A percentile compares a stretch with the other conserved stretches of the same genome.
Evolutionary conservation across 148 eudicot genomes (phyloP).

Genomic region (Heliosperma pusillum): DNA sequence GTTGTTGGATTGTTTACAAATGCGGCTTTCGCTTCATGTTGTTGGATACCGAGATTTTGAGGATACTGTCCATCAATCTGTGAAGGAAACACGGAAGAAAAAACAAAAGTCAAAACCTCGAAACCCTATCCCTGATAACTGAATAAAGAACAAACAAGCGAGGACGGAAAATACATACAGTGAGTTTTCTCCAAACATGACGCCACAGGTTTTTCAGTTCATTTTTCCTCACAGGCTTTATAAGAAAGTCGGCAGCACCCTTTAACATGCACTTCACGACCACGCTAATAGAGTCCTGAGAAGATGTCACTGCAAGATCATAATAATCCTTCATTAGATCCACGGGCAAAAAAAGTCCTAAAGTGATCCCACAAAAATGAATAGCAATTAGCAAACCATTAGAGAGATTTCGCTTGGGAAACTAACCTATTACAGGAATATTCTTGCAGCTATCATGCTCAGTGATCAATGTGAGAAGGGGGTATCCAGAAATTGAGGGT

Average conservation of each 20-base stretch:
- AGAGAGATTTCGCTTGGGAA: not conserved
- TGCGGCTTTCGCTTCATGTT: conserved; percentile 22
- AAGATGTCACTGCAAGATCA: conserved; percentile 55
- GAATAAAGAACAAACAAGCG: not conserved
- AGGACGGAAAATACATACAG: conserved; percentile 22
- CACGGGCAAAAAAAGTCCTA: not conserved
- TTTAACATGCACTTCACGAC: conserved; percentile 56
- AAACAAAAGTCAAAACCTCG: not conserved
- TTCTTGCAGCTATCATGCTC: conserved; percentile 49
- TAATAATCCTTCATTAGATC: conserved; percentile 5
- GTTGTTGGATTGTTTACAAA: conserved; percentile 19
- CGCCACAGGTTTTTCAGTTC: conserved; percentile 69
- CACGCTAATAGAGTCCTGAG: conserved; percentile 49
- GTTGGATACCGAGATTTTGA: conserved; percentile 19
- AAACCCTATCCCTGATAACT: not conserved
- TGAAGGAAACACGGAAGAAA: not conserved
- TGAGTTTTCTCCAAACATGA: conserved; percentile 56
- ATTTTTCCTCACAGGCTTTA: conserved; percentile 60
- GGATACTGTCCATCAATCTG: conserved; percentile 29
- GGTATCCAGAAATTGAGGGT: conserved; percentile 59
- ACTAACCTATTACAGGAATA: conserved; percentile 53
- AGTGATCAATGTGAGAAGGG: conserved; percentile 51
- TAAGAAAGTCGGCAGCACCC: conserved; percentile 64
- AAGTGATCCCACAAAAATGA: not conserved
- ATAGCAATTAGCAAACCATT: not conserved